Evolutionary conservation across 148 eudicot genomes (phyloP).

Genomic region (Drosera capensis): DNA sequence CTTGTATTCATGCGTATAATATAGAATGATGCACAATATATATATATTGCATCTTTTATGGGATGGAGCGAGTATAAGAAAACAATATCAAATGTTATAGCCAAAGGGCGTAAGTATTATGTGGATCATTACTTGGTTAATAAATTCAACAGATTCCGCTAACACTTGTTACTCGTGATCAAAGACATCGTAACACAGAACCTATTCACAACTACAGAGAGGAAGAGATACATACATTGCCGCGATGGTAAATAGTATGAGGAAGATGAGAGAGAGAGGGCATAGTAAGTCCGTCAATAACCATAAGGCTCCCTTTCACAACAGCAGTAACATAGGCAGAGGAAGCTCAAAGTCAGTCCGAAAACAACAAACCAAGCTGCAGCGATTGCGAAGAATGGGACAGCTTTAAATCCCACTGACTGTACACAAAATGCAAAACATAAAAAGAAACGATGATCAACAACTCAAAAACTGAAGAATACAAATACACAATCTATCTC

Average conservation of each 20-base stretch:
- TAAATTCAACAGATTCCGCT: too few relatives aligned
- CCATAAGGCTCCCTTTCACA: conserved; percentile 28
- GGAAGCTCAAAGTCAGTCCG: conserved; percentile 36
- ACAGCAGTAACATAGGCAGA: conserved; percentile 36
- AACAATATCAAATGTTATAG: too few relatives aligned
- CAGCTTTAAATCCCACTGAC: conserved; percentile 46
- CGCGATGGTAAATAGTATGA: conserved; percentile 30
- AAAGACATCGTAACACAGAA: too few relatives aligned
- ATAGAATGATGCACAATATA: too few relatives aligned
- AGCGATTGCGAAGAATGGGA: conserved; percentile 33
- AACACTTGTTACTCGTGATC: too few relatives aligned
- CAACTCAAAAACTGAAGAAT: neutral
- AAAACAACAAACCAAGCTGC: conserved; percentile 37
- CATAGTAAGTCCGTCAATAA: conserved; percentile 43
- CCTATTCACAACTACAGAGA: too few relatives aligned
- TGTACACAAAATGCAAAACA: conserved; percentile 13
- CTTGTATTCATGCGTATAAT: too few relatives aligned
- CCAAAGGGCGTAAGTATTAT: too few relatives aligned
- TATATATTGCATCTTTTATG: too few relatives aligned
- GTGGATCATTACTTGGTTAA: too few relatives aligned
- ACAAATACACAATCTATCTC: neutral
- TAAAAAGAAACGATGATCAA: neutral
- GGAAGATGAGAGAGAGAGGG: conserved; percentile 29
- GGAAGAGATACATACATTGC: conserved; percentile 24
- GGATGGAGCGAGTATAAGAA: too few relatives aligned